A percentile compares a stretch with the other conserved stretches of the same genome.
These are phyloP conservation scores for Paralagenidium karlingii DNA, from an alignment of 352 stramenopile species.

Conservation along the genomic window DNA sequence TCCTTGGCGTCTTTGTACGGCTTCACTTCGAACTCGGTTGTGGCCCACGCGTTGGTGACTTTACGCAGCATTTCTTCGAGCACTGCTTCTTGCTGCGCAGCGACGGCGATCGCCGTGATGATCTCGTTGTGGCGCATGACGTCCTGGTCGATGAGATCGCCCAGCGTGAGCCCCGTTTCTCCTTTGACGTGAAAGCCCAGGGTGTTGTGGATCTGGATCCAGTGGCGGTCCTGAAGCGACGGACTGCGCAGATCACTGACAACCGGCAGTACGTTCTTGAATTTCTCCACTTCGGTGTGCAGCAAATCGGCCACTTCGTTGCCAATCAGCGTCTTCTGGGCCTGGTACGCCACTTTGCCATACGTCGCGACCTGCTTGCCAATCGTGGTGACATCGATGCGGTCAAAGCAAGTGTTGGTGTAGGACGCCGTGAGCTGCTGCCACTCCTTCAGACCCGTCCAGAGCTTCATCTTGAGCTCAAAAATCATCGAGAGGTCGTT, in stretches of 20 bases:
- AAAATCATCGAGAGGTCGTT: constrained; percentile 80
- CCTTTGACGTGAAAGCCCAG: constrained; percentile 86
- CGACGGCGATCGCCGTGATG: constrained; percentile 76
- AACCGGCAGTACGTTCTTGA: constrained; percentile 77
- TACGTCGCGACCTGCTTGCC: constrained; percentile 85
- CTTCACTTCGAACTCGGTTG: constrained; percentile 87
- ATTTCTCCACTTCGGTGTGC: constrained; percentile 80
- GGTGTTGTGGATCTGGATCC: constrained; percentile 52
- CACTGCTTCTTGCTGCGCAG: constrained; percentile 83
- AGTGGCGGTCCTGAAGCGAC: constrained; percentile 65
- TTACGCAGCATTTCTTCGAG: constrained; percentile 91
- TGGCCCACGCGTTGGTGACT: constrained; percentile 82
- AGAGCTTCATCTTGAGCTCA: constrained; percentile 86
- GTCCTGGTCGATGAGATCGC: constrained; percentile 75
- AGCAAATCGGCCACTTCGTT: constrained; percentile 79
- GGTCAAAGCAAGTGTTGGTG: constrained; percentile 67
- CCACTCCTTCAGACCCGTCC: constrained; percentile 81
- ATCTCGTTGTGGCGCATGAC: constrained; percentile 80
- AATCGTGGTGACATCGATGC: constrained; percentile 82
- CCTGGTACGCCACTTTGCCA: constrained; percentile 77
- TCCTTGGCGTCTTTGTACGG: constrained; percentile 90
- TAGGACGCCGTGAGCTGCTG: constrained; percentile 61
- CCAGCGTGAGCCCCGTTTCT: constrained; percentile 64
- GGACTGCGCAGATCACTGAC: constrained; percentile 53
- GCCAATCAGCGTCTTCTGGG: constrained; percentile 74